Conservation (phyloP, 2,329 filamentous ascomycete genomes). For the Beauveria scarabaeidicola region DNA sequence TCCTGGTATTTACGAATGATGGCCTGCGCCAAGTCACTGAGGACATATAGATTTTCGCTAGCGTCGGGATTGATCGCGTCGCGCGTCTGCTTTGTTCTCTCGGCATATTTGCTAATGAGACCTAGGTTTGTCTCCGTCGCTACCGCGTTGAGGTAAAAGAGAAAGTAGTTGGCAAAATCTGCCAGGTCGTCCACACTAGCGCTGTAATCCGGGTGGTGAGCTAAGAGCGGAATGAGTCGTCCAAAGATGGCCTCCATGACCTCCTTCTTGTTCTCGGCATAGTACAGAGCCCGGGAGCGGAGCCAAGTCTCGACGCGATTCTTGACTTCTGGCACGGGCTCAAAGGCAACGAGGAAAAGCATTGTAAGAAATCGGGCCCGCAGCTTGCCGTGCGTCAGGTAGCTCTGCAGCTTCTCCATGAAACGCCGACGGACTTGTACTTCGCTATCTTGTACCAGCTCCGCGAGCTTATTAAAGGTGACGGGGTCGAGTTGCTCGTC, state of each 20-base stretch:
- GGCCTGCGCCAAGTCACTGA: constrained; percentile 79
- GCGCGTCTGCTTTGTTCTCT: constrained; percentile 81
- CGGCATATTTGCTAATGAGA: constrained; percentile 83
- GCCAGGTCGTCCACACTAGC: constrained; percentile 57
- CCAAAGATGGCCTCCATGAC: constrained; percentile 75
- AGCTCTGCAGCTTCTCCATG: constrained; percentile 80
- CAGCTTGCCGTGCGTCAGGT: constrained; percentile 65
- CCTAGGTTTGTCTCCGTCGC: constrained; percentile 81
- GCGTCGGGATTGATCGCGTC: constrained; percentile 63
- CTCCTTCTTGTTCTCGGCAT: constrained; percentile 47
- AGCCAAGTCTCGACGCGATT: constrained; percentile 80
- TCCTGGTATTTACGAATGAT: constrained; percentile 82
- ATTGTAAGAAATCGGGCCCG: constrained; percentile 77
- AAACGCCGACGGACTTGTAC: constrained; percentile 70
- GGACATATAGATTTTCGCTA: constrained; percentile 70
- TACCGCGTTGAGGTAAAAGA: constrained; percentile 79
- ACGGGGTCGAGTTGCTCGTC: constrained; percentile 64
- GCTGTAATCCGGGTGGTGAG: constrained; percentile 88
- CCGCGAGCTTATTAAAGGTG: constrained; percentile 74
- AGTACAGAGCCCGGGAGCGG: constrained; percentile 65
- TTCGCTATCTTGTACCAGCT: constrained; percentile 71
- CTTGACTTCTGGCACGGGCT: constrained; percentile 67
- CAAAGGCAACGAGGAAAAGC: constrained; percentile 84
- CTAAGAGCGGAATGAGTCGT: constrained; percentile 76
- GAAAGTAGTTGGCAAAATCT: constrained; percentile 79